A percentile compares a stretch with the other conserved stretches of the same genome.
Conservation (phyloP, 2,329 filamentous ascomycete species). For the Fusarium lyarnte region DNA sequence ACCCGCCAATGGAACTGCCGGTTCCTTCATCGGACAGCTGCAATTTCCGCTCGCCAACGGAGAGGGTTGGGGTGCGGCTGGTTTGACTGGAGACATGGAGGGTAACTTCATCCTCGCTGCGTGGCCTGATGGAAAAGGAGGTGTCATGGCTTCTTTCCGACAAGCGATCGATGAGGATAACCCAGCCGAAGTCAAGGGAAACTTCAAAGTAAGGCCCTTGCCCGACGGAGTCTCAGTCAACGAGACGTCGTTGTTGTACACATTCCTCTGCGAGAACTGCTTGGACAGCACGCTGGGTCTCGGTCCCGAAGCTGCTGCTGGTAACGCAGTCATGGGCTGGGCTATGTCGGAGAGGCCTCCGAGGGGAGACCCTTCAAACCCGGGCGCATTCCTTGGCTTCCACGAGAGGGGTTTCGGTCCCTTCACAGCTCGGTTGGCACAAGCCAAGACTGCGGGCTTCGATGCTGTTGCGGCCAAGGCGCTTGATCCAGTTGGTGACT, state of each 20-base stretch:
- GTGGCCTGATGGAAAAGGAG: constrained; percentile 10
- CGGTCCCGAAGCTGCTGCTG: not conserved
- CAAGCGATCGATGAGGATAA: constrained; percentile 13
- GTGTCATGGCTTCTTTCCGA: constrained; percentile 10
- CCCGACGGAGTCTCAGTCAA: constrained; percentile 9
- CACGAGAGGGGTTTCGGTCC: not conserved
- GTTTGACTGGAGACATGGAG: constrained; percentile 9
- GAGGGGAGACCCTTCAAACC: not conserved
- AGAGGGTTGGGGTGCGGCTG: constrained; percentile 6
- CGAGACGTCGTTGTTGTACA: not conserved
- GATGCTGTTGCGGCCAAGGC: constrained; percentile 2
- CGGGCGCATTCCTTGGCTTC: not conserved
- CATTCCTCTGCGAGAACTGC: constrained; percentile 8
- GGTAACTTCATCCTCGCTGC: constrained; percentile 6
- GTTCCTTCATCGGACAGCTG: not conserved
- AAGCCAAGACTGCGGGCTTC: not conserved
- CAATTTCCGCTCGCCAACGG: not conserved
- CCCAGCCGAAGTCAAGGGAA: not conserved
- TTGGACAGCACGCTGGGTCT: not conserved
- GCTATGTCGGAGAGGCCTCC: not conserved
- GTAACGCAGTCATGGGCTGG: constrained; percentile 12
- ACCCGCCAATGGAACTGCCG: not conserved
- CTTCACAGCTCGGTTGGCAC: not conserved
- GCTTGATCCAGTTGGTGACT: not conserved
- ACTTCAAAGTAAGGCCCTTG: constrained; percentile 4